Conservation (phyloP, 805 yeast species). For the Sugiyamaella chiloensis region DNA sequence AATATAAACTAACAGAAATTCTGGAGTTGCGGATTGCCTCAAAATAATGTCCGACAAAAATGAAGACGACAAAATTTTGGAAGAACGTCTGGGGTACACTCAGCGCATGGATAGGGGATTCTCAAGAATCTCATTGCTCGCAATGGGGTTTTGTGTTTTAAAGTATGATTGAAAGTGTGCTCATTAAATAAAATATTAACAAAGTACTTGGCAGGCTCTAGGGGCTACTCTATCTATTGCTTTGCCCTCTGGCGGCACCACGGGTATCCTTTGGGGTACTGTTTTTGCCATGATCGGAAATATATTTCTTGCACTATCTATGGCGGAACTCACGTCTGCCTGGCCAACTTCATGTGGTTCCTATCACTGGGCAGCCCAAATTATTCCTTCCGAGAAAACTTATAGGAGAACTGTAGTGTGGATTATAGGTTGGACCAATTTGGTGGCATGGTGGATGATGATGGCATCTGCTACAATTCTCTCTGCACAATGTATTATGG, state of each 20-base stretch:
- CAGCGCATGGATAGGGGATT: constrained; percentile 67
- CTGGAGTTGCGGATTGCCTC: too few relatives aligned
- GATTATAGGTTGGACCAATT: constrained; percentile 21
- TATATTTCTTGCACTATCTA: constrained; percentile 60
- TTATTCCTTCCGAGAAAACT: constrained; percentile 16
- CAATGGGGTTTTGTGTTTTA: constrained; percentile 77
- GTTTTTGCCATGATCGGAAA: constrained; percentile 61
- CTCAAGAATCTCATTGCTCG: constrained; percentile 67
- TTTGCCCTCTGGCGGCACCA: constrained; percentile 71
- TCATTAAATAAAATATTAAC: too few relatives aligned
- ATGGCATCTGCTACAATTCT: constrained; percentile 19
- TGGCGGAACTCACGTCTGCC: constrained; percentile 55
- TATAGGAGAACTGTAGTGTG: constrained; percentile 15
- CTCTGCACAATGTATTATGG: constrained; percentile 18
- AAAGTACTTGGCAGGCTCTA: constrained; percentile 68
- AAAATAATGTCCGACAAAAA: background rate
- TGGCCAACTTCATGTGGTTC: constrained; percentile 23
- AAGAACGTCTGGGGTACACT: constrained; percentile 50
- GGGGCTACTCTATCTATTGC: constrained; percentile 71
- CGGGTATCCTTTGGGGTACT: constrained; percentile 75
- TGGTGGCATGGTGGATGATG: constrained; percentile 21
- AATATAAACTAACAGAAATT: too few relatives aligned
- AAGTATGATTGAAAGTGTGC: constrained; percentile 27
- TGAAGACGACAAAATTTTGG: background rate
- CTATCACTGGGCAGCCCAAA: constrained; percentile 17